Base-by-base conservation (phyloP, 148 eudicot genomes). In the Polygonum aviculare region DNA sequence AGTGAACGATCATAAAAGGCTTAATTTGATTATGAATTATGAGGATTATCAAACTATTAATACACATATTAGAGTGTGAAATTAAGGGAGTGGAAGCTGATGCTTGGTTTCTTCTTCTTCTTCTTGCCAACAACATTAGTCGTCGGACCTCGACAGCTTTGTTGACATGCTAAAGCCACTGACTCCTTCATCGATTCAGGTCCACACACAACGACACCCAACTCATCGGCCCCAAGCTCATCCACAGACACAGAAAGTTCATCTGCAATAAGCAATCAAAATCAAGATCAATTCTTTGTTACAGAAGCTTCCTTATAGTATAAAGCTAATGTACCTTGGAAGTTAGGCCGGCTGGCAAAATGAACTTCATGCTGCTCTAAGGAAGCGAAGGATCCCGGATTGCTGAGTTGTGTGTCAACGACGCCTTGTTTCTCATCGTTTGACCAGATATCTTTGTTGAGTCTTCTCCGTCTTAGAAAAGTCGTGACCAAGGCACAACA, bases 131-230 rank as follows among this genome's bases (percentile, higher is more conserved):
- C 77, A 21, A 21, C 36, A 26, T 60, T 26, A 67, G 51, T 39
- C 5, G 74, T 38, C 77, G 70, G 62, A 80, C 77, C 69, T 81
- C 78, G 81, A 12, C 40, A 63, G 77, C 82, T 84, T 67, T 83
- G 76, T 52, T 74, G 82, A 86, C 91, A 91, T 45, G 84, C 75
- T 75, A 78, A 81, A 75, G 97, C 98, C 57, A 90, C 91, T 4
- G 91, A 84, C 71, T 87, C 89, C 81, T 91, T 87, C 96, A 93
- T 82, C 47, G 86, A 45, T 80, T 93, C 94, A 2, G 96, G 92
- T 74, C 97, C 98, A 81, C 94, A 90, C 60, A 94, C 93, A n/a
- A 90, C 85, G 2, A 94, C 93, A 33, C 93, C 98, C 7, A 87
- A 3, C n/a, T 72, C 81, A 69, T 78, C 78, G 49, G 80, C 90